A percentile compares a stretch with the other conserved stretches of the same genome.
Conservation (phyloP, 2,329 filamentous ascomycete species). For the Cytospora piceae region DNA sequence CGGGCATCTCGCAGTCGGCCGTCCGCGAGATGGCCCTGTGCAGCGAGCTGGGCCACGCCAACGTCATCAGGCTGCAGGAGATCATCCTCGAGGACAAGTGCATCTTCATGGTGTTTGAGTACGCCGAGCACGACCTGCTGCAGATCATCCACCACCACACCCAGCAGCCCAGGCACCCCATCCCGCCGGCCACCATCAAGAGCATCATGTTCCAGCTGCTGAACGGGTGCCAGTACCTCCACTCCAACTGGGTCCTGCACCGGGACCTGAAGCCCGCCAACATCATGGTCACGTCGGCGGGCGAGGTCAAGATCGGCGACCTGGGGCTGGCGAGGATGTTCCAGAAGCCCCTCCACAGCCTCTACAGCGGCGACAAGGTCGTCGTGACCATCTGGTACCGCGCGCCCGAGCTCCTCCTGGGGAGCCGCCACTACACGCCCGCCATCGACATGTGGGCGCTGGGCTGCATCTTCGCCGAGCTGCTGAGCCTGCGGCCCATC, state of each 20-base stretch:
- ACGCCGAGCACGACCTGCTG: constrained; percentile 93
- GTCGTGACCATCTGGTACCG: constrained; percentile 99
- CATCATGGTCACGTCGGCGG: constrained; percentile 93
- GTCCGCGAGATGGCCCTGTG: constrained; percentile 97
- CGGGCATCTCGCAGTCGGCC: constrained; percentile 95
- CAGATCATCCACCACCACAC: constrained; percentile 99
- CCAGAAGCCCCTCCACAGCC: constrained; percentile 87
- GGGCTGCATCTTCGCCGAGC: constrained; percentile 95
- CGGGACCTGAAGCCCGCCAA: constrained; percentile 83
- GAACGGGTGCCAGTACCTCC: constrained; percentile 91
- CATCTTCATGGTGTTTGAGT: constrained; percentile 99
- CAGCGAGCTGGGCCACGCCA: constrained; percentile 84
- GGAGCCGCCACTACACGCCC: constrained; percentile 93
- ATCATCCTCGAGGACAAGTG: constrained; percentile 98
- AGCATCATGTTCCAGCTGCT: constrained; percentile 95
- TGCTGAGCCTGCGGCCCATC: constrained; percentile 87
- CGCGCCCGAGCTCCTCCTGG: constrained; percentile 89
- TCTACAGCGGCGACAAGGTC: constrained; percentile 95
- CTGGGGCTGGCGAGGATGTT: constrained; percentile 90
- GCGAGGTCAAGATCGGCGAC: constrained; percentile 94
- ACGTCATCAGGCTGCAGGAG: constrained; percentile 88
- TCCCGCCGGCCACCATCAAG: constrained; percentile 85
- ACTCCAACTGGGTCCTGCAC: constrained; percentile 96
- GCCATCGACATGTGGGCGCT: constrained; percentile 98
- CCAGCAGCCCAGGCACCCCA: constrained; percentile 82